Evolutionary conservation across 805 yeast species (phyloP), one percentile per base, ranked within the genome.

Genomic region (Saccharomycopsis microspora): DNA sequence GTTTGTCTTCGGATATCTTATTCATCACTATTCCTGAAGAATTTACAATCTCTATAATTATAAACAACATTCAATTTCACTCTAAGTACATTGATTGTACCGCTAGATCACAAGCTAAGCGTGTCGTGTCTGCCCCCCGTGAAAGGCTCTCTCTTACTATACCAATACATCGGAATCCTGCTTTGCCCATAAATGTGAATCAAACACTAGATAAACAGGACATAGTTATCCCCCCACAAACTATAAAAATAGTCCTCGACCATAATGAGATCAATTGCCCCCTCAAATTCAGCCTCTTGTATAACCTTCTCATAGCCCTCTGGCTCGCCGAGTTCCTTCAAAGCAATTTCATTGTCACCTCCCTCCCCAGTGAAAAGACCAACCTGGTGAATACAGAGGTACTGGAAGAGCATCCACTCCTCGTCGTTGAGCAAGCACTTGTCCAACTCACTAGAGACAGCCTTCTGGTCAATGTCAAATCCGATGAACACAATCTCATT

Each of bases 401-500:
- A 51, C 36, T 38, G 44, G 37, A 42, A 48, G 19, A 29, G 42
- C 11, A 48, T 29, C 49, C 46, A 63, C 49, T 71, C 75, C 19
- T 60, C 59, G 46, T 70, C 72, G 5, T 59, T 66, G 37, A 71
- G 51, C 44, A 71, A 58, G 53, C 75, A 70, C 5, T 54, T 45
- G 48, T 71, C 69, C 41, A 71, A 52, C 1, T 51, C 63, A 36
- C 59, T 52, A 5, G 61, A 54, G 5, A 70, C 51, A 8, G 54
- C 56, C 3, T 44, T 48, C 42, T 59, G 58, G 44, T 69, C 58
- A 4, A 71, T 54, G 8, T 60, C 56, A 19, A 68, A 56, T 1
- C 75, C 75, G 50, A 71, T 70, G 48, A 71, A 66, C 1, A 71
- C 75, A 29, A 71, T 50, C 52, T 71, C 75, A 49, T 71, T 69